Conservation (phyloP, 2,329 filamentous ascomycete species). For the Fusarium sp. region DNA sequence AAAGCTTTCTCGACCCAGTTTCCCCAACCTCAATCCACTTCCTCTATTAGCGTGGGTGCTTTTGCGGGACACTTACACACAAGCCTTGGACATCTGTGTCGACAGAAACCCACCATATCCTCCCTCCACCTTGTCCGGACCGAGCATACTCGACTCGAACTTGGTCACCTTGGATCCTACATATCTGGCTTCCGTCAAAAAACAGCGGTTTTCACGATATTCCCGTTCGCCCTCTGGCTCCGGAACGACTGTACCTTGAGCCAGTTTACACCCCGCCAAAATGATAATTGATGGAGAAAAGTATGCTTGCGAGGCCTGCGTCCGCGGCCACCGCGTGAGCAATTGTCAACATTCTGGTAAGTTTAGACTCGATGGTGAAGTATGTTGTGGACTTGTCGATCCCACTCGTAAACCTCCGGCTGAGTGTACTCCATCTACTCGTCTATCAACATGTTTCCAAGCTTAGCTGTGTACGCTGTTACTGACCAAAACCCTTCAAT, state of each 20-base stretch:
- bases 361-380: constrained; percentile 48
- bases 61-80: constrained; percentile 40
- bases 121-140: constrained; percentile 22
- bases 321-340: constrained; percentile 98
- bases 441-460: neutral
- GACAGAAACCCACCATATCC: constrained; percentile 31
- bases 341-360: constrained; percentile 96
- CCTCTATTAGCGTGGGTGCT: constrained; percentile 41
- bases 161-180: constrained; percentile 13
- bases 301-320: constrained; percentile 97
- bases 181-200: constrained; percentile 5
- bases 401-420: neutral
- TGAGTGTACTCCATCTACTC: neutral
- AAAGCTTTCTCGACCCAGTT: constrained; percentile 40
- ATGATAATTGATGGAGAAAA: constrained; percentile 97
- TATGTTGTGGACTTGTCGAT: neutral
- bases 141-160: constrained; percentile 26
- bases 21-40: constrained; percentile 41
- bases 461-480: constrained; percentile 17
- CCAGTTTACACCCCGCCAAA: constrained; percentile 43
- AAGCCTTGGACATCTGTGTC: constrained; percentile 36
- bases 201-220: constrained; percentile 16
- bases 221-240: neutral
- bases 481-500: constrained; percentile 42
- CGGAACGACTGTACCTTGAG: constrained; percentile 27